phyloP scores from a whole-genome alignment of 2,329 filamentous ascomycete species.

The Atkinsonella texensis region DNA sequence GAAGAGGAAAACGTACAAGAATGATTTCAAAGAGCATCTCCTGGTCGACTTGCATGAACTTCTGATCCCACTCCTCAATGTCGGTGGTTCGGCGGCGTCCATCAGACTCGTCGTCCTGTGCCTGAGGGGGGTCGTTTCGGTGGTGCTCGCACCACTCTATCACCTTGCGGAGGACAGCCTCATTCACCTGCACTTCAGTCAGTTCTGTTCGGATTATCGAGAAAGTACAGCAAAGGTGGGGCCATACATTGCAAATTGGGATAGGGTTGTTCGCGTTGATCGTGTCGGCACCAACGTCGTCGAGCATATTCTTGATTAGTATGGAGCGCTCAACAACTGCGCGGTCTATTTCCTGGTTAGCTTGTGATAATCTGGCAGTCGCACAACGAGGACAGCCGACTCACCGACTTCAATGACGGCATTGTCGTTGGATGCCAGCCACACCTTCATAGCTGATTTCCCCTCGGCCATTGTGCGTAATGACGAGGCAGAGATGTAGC shows the following conservation, averaged over 20 bases:
- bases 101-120: slow-evolving; percentile 81
- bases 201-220: not conserved
- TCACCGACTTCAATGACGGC: slow-evolving; percentile 34
- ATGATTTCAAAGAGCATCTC: slow-evolving; percentile 99
- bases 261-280: slow-evolving; percentile 53
- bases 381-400: slow-evolving; percentile 12
- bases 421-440: slow-evolving; percentile 39
- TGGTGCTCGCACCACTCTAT: slow-evolving; percentile 98
- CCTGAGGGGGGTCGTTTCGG: slow-evolving; percentile 71
- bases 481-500: not conserved
- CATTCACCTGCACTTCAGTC: slow-evolving; percentile 58
- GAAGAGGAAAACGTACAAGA: slow-evolving; percentile 47
- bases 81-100: slow-evolving; percentile 97
- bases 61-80: slow-evolving; percentile 99
- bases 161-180: slow-evolving; percentile 87
- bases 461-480: slow-evolving; percentile 24
- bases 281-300: slow-evolving; percentile 65
- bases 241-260: slow-evolving; percentile 71
- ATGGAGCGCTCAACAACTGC: slow-evolving; percentile 81
- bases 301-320: slow-evolving; percentile 96
- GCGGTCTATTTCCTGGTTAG: slow-evolving; percentile 44
- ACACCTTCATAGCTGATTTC: slow-evolving; percentile 27
- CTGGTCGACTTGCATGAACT: slow-evolving; percentile 99
- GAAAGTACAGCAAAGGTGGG: not conserved
- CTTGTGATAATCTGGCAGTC: not conserved